Conservation (phyloP, 768 basidiomycete genomes). For the Pleurotus cornucopiae region DNA sequence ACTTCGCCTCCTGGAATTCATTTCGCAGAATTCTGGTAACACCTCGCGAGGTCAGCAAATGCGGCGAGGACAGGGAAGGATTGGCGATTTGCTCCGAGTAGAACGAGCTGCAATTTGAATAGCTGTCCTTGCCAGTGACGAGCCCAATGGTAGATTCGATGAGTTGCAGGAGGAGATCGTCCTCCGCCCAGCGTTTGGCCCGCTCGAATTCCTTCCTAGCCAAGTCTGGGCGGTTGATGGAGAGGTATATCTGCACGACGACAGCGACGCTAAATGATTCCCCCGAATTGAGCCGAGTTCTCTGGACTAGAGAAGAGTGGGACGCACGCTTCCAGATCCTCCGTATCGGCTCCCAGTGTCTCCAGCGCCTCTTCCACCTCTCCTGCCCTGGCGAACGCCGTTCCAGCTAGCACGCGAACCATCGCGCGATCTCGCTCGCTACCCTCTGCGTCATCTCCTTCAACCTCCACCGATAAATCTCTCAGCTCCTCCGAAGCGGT, state of each 20-base stretch:
- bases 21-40: slow-evolving; percentile 75
- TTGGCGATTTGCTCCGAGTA: slow-evolving; percentile 84
- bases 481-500: slow-evolving; percentile 75
- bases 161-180: slow-evolving; percentile 83
- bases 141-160: slow-evolving; percentile 84
- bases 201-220: slow-evolving; percentile 83
- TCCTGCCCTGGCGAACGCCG: slow-evolving; percentile 77
- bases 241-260: slow-evolving; percentile 83
- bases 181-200: slow-evolving; percentile 84
- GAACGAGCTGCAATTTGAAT: slow-evolving; percentile 53
- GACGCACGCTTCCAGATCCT: slow-evolving; percentile 86
- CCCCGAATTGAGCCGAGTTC: too few species aligned
- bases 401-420: slow-evolving; percentile 81
- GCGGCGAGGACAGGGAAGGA: slow-evolving; percentile 69
- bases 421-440: slow-evolving; percentile 66
- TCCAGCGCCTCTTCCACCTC: slow-evolving; percentile 93
- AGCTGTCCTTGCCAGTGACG: slow-evolving; percentile 69
- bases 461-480: slow-evolving; percentile 83
- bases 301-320: not conserved
- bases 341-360: slow-evolving; percentile 67
- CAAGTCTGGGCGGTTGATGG: slow-evolving; percentile 83
- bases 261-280: slow-evolving; percentile 59
- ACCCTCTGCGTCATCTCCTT: slow-evolving; percentile 69
- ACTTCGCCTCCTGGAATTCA: slow-evolving; percentile 71
- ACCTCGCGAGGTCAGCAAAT: slow-evolving; percentile 75